Evolutionary conservation across 78 protist species (phyloP).

Genomic region (Diacronema lutheri): DNA sequence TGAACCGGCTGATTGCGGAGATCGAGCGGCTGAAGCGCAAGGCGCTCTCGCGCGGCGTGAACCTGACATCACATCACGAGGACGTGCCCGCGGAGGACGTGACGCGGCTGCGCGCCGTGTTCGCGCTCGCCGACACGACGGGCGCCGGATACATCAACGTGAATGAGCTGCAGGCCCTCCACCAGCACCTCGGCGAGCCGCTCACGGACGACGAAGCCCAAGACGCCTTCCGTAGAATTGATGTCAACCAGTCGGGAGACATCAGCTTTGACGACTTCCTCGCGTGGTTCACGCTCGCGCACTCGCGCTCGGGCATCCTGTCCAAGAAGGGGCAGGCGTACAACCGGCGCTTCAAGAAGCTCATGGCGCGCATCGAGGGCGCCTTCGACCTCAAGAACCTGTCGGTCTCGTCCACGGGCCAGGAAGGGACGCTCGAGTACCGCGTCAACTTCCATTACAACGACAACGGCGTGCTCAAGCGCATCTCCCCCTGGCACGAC

Average conservation of each 20-base stretch:
- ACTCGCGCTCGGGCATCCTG: not conserved
- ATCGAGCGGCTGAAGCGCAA: constrained; percentile 28
- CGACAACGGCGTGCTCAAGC: not conserved
- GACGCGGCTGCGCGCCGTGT: not conserved
- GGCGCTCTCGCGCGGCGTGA: constrained; percentile 28
- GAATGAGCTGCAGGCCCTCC: not conserved
- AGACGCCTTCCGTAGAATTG: not conserved
- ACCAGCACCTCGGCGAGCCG: constrained; percentile 9
- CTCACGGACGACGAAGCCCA: not conserved
- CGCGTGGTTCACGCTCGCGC: constrained; percentile 10
- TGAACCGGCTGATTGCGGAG: not conserved
- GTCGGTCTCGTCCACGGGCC: not conserved
- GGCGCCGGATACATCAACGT: not conserved
- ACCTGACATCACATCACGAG: constrained; percentile 8
- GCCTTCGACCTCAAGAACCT: not conserved
- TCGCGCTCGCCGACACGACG: not conserved
- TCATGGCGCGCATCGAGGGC: not conserved
- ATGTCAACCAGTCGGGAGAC: not conserved
- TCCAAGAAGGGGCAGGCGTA: constrained; percentile 3
- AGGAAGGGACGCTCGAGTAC: not conserved
- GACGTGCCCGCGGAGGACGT: constrained; percentile 22
- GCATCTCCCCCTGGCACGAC: constrained; percentile 58
- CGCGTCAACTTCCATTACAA: constrained; percentile 9
- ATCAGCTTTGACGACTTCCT: not conserved
- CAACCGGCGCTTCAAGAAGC: not conserved